These are phyloP conservation scores for Symbiodinium pilosum DNA, from an alignment of 73 alveolate genomes.

Conservation along the genomic window DNA sequence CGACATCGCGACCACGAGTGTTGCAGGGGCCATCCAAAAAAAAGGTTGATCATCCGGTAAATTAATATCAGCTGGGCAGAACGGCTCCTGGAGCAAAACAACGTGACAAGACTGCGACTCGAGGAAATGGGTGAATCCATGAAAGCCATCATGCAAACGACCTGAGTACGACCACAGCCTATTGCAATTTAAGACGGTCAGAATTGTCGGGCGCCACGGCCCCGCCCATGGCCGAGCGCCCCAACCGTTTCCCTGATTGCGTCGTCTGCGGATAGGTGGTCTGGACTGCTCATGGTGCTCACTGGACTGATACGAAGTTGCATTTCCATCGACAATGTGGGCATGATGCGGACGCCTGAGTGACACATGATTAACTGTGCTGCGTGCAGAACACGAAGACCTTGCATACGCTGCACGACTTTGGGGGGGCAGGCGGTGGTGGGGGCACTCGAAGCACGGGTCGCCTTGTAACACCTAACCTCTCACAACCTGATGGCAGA, in stretches of 20 bases:
- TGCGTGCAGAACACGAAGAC: background rate
- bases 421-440: background rate
- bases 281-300: too few relatives aligned
- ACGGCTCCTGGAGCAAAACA: background rate
- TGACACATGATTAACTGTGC: too few relatives aligned
- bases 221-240: background rate
- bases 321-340: too few relatives aligned
- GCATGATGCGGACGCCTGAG: too few relatives aligned
- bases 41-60: background rate
- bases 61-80: background rate
- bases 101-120: background rate
- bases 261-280: background rate
- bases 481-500: too few relatives aligned
- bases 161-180: background rate
- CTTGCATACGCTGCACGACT: background rate
- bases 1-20: background rate
- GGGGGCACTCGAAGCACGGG: too few relatives aligned
- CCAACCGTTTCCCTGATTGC: background rate
- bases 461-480: too few relatives aligned
- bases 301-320: too few relatives aligned
- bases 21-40: background rate
- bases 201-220: background rate
- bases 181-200: background rate
- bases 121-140: background rate
- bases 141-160: background rate